Base-by-base conservation (phyloP, 371 early-diverging fungal species). In the Rhizopus microsporus region DNA sequence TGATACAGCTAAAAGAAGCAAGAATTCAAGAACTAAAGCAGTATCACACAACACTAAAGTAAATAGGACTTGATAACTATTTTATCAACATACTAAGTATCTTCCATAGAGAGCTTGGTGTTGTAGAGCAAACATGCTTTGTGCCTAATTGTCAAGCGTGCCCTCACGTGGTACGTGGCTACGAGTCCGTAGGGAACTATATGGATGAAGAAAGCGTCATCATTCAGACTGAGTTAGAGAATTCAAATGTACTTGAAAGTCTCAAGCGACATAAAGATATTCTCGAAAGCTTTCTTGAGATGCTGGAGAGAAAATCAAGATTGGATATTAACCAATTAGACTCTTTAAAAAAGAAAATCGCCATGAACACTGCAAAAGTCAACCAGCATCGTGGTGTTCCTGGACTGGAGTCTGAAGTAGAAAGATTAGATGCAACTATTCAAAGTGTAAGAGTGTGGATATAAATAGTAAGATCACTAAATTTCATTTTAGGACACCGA, bases 251-350 rank as follows among this genome's bases (percentile, higher is more conserved):
- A 16, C 63, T 89, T 7, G 91, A 91, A 48, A 79, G 77, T 53
- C 54, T 91, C 52, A 89, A 89, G 52, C 72, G 83, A 16, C 82
- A 88, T 48, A 77, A 88, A 3, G 89, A 89, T 61, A 59, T 88
- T 10, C 67, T 84, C 7, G 66, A 80, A 4, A 56, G 57, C 5
- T 62, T 56, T 29, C 50, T 66, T 43, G 67, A 70, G 15, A 56
- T 70, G 61, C 16, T 70, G 38, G 63, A 70, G 12, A 48, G 70
- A 43, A 66, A 60, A 33, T 34, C 50, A 9, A 59, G 35, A 45
- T 48, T 70, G 39, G 68, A 72, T 6, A 60, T 51, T 12, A 73
- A 74, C 37, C 75, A 75, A 23, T 74, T 78, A 13, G 74, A 70
- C 35, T 42, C 56, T 7, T 55, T 74, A 1, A 55, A 65, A 17